Percentiles rank a stretch among this genome's conserved stretches.
phyloP scores from a whole-genome alignment of 352 stramenopile genomes.

The Phytopythium sindhum region DNA sequence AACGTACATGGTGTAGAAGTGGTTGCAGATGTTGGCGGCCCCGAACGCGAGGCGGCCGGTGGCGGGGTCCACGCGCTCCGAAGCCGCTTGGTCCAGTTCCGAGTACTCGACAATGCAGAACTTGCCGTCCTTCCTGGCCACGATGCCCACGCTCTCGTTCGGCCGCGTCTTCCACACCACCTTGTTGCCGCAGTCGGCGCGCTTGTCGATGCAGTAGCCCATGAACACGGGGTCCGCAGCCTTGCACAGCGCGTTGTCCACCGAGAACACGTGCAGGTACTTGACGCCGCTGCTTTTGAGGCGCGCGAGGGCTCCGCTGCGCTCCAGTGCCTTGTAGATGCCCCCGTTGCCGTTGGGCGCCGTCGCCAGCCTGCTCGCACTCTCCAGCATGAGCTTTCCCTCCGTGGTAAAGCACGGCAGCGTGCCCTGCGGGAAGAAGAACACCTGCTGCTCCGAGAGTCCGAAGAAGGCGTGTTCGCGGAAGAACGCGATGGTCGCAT shows the following conservation, averaged over 20 bases:
- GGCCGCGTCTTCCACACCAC: conserved; percentile 93
- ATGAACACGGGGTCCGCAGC: conserved; percentile 96
- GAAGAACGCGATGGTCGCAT: conserved; percentile 92
- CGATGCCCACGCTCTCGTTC: conserved; percentile 93
- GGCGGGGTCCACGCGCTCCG: conserved; percentile 49
- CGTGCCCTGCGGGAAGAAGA: conserved; percentile 96
- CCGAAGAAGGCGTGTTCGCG: conserved; percentile 90
- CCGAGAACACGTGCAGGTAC: conserved; percentile 96
- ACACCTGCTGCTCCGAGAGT: conserved; percentile 81
- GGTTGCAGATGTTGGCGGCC: conserved; percentile 98
- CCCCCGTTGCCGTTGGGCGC: conserved; percentile 98
- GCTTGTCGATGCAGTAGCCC: conserved; percentile 92
- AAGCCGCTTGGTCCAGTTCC: conserved; percentile 87
- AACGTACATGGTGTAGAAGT: conserved; percentile 93
- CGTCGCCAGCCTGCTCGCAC: conserved; percentile 69
- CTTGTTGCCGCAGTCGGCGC: conserved; percentile 96
- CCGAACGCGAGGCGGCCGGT: conserved; percentile 91
- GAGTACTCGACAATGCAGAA: conserved; percentile 97
- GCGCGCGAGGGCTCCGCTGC: conserved; percentile 84
- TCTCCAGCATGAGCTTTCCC: conserved; percentile 97
- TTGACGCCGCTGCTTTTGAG: conserved; percentile 88
- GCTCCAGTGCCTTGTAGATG: conserved; percentile 91
- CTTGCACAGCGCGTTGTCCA: conserved; percentile 98
- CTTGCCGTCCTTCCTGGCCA: conserved; percentile 75
- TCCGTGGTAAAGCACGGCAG: conserved; percentile 93